Conservation (phyloP, 257 asterid genomes). For the Echites panduratus region DNA sequence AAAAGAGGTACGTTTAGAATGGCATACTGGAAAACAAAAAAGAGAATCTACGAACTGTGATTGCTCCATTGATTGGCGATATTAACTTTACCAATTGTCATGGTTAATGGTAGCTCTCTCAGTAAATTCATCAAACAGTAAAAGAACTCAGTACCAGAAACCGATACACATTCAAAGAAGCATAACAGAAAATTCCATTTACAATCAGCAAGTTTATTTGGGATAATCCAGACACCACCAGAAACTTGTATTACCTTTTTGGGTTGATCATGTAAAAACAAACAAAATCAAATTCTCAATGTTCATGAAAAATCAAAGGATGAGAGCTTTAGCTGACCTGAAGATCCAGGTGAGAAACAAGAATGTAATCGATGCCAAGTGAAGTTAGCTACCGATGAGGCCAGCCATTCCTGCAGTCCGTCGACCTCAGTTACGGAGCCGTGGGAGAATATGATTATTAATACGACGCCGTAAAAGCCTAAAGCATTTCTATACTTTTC, state of each 20-base stretch:
- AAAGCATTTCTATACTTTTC: too few relatives aligned
- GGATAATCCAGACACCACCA: background rate
- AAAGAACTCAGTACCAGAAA: background rate
- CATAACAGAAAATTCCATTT: background rate
- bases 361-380: background rate
- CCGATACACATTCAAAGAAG: background rate
- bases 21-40: background rate
- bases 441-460: background rate
- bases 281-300: background rate
- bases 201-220: background rate
- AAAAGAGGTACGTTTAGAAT: background rate
- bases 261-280: background rate
- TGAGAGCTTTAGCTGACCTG: constrained; percentile 6
- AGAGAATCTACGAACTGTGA: background rate
- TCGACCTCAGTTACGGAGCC: background rate
- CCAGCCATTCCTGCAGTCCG: background rate
- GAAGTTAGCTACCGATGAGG: background rate
- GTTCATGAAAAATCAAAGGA: background rate
- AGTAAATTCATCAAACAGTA: constrained; percentile 6
- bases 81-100: background rate
- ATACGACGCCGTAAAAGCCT: too few relatives aligned
- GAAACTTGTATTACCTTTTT: background rate
- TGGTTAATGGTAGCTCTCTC: background rate
- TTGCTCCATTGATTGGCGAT: background rate
- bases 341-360: background rate